phyloP scores from a whole-genome alignment of 371 early-diverging fungal species.

The Apophysomyces elegans region DNA sequence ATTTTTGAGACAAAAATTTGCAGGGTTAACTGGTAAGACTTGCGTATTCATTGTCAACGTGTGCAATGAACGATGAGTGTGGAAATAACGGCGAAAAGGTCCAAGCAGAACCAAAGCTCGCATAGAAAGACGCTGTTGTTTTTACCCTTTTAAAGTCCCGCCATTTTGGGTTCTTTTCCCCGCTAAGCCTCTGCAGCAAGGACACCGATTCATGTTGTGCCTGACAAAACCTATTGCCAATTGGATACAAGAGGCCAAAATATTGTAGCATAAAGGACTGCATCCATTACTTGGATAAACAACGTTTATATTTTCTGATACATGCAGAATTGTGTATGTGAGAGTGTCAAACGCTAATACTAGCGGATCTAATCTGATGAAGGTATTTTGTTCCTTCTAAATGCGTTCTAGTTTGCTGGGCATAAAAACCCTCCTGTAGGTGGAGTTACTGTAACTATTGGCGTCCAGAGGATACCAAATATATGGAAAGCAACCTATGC shows the following conservation, averaged over 20 bases:
- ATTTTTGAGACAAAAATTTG: conserved; percentile 18
- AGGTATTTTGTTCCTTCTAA: not conserved
- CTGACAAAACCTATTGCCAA: too few species aligned
- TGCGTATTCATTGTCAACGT: not conserved
- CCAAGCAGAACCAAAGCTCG: conserved; percentile 6
- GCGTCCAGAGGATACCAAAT: conserved; percentile 3
- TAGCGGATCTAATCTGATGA: too few species aligned
- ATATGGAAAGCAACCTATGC: conserved; percentile 1
- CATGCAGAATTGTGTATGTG: too few species aligned
- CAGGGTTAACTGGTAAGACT: conserved; percentile 18
- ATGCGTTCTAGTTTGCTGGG: not conserved
- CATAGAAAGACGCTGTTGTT: conserved; percentile 8
- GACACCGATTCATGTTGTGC: too few species aligned
- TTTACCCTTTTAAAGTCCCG: not conserved
- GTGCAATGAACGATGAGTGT: conserved; percentile 4
- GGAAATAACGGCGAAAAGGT: conserved; percentile 6
- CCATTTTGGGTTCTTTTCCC: not conserved
- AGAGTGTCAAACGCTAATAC: too few species aligned
- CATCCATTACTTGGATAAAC: too few species aligned
- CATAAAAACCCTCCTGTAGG: not conserved
- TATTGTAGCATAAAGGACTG: too few species aligned
- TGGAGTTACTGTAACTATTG: conserved; percentile 5
- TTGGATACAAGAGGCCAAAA: too few species aligned
- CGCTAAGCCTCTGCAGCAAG: too few species aligned
- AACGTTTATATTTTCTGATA: too few species aligned